A percentile compares a stretch with the other conserved stretches of the same genome.
Conservation (phyloP, 192 early-diverging fungal genomes). For the Phycomyces blakesleeanus region DNA sequence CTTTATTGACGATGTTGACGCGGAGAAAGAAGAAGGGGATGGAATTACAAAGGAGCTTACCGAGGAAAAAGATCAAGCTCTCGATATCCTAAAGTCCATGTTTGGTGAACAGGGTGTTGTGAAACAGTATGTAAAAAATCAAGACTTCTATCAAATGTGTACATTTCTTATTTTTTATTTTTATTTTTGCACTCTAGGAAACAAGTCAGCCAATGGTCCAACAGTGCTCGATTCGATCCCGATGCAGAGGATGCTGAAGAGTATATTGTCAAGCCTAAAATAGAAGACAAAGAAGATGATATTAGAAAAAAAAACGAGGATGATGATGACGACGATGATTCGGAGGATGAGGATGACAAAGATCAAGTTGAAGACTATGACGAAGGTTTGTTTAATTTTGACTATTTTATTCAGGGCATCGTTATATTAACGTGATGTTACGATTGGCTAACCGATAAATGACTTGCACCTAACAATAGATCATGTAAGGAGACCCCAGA, state of each 20-base stretch:
- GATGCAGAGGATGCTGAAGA: conserved; percentile 35
- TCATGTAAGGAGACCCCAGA: conserved; percentile 6
- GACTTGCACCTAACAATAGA: background rate
- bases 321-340: background rate
- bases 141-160: background rate
- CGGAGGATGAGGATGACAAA: background rate
- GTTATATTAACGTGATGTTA: background rate
- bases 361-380: conserved; percentile 6
- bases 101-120: conserved; percentile 38
- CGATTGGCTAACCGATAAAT: background rate
- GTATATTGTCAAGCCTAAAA: conserved; percentile 9
- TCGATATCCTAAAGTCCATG: conserved; percentile 48
- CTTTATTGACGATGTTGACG: conserved; percentile 41
- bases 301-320: background rate
- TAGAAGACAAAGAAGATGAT: background rate
- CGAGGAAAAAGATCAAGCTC: conserved; percentile 43
- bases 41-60: conserved; percentile 34
- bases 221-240: conserved; percentile 46
- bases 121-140: background rate
- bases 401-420: too few species aligned
- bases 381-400: conserved; percentile 5
- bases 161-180: conserved; percentile 6
- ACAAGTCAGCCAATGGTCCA: conserved; percentile 14
- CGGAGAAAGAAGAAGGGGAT: conserved; percentile 20
- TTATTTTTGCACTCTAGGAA: background rate